Evolutionary conservation across 805 yeast genomes (phyloP).

Genomic region (Peterozyma toletana): DNA sequence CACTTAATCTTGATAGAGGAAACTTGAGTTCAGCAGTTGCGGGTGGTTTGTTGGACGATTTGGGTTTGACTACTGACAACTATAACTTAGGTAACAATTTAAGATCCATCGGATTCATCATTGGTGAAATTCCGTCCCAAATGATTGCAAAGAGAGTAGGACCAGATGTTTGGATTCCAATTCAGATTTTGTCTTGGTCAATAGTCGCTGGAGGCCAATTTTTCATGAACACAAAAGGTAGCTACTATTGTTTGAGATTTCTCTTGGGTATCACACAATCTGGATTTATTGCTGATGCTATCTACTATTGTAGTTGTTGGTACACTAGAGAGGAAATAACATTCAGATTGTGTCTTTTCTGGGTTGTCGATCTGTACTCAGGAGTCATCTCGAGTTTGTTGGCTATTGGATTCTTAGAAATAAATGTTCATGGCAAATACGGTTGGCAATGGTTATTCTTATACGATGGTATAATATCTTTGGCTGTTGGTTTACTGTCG

Average conservation of each 20-base stretch:
- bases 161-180: constrained; percentile 56
- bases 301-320: constrained; percentile 61
- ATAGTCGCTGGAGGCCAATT: constrained; percentile 47
- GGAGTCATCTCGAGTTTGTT: constrained; percentile 23
- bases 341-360: constrained; percentile 35
- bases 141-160: constrained; percentile 58
- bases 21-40: constrained; percentile 51
- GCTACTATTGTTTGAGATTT: constrained; percentile 42
- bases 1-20: constrained; percentile 51
- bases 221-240: constrained; percentile 28
- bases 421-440: constrained; percentile 26
- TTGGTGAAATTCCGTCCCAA: constrained; percentile 61
- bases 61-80: constrained; percentile 46
- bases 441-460: constrained; percentile 68
- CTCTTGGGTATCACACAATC: constrained; percentile 57
- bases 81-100: constrained; percentile 55
- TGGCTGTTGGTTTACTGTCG: constrained; percentile 40
- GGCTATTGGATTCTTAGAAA: constrained; percentile 44
- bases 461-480: constrained; percentile 54
- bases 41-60: constrained; percentile 46
- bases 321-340: constrained; percentile 54
- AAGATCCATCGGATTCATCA: constrained; percentile 41
- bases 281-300: constrained; percentile 61
- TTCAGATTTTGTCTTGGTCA: constrained; percentile 51
- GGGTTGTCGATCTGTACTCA: constrained; percentile 39